Percentiles rank a stretch among this genome's conserved stretches.
Conservation (phyloP, 257 asterid species). For the Solanum sejunctum region DNA sequence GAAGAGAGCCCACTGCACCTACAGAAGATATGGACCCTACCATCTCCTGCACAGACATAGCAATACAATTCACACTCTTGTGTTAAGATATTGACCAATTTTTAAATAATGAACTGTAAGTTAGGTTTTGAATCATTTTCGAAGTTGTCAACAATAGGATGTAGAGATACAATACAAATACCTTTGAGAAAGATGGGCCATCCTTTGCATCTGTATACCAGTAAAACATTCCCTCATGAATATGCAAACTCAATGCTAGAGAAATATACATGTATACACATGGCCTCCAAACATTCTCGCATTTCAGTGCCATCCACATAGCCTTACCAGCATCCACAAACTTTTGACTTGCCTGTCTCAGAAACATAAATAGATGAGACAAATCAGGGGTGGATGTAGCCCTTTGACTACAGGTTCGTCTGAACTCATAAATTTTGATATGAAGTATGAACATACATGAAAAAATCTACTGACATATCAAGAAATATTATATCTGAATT, state of each 20-base stretch:
- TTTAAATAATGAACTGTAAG: background rate
- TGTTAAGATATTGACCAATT: background rate
- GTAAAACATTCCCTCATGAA: constrained; percentile 71
- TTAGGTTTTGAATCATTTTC: background rate
- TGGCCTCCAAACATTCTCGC: constrained; percentile 62
- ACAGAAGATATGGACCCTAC: constrained; percentile 60
- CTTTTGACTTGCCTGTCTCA: constrained; percentile 25
- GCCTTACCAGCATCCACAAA: constrained; percentile 32
- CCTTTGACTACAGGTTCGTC: background rate
- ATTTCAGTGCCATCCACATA: constrained; percentile 38
- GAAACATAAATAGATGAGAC: background rate
- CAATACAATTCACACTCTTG: background rate
- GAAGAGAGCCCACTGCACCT: constrained; percentile 64
- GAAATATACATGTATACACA: constrained; percentile 58
- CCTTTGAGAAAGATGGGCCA: constrained; percentile 72
- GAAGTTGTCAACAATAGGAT: background rate
- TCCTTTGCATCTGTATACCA: constrained; percentile 62
- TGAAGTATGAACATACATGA: background rate
- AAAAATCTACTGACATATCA: background rate
- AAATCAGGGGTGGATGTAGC: background rate
- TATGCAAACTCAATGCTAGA: constrained; percentile 53
- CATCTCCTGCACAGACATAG: constrained; percentile 36
- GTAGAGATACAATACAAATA: background rate
- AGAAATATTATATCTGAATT: background rate
- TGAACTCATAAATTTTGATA: background rate